phyloP scores from a whole-genome alignment of 2,329 filamentous ascomycete species.

The Cercospora brassicicola region DNA sequence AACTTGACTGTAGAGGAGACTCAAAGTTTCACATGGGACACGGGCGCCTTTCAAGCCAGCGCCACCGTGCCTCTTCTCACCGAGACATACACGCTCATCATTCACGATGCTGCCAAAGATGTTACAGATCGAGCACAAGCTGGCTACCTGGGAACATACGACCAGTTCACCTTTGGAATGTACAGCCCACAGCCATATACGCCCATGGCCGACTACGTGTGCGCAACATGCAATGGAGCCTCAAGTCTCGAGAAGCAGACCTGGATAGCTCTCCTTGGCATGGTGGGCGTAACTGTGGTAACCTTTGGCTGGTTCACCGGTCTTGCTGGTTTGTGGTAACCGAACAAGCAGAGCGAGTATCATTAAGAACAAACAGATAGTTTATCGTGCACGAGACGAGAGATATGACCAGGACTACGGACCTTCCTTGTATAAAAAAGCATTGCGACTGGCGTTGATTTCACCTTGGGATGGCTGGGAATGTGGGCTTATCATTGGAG shows the following conservation, averaged over 20 bases:
- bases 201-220: constrained; percentile 47
- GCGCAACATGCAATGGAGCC: constrained; percentile 59
- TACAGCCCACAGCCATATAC: constrained; percentile 57
- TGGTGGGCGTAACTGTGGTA: constrained; percentile 56
- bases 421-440: constrained; percentile 6
- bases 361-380: background rate
- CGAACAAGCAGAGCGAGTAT: background rate
- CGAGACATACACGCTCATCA: constrained; percentile 63
- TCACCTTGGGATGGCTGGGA: background rate
- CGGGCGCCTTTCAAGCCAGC: constrained; percentile 52
- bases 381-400: background rate
- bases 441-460: constrained; percentile 1
- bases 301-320: constrained; percentile 58
- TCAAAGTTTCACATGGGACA: constrained; percentile 61
- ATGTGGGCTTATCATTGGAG: background rate
- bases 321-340: constrained; percentile 45
- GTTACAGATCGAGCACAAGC: constrained; percentile 54
- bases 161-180: constrained; percentile 62
- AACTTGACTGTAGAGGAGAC: constrained; percentile 55
- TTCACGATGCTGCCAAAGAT: constrained; percentile 59
- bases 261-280: constrained; percentile 57
- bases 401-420: background rate
- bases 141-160: constrained; percentile 57
- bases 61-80: constrained; percentile 54
- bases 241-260: constrained; percentile 57